Conservation (phyloP, 2,329 filamentous ascomycete species). For the Periconia macrospinosa region DNA sequence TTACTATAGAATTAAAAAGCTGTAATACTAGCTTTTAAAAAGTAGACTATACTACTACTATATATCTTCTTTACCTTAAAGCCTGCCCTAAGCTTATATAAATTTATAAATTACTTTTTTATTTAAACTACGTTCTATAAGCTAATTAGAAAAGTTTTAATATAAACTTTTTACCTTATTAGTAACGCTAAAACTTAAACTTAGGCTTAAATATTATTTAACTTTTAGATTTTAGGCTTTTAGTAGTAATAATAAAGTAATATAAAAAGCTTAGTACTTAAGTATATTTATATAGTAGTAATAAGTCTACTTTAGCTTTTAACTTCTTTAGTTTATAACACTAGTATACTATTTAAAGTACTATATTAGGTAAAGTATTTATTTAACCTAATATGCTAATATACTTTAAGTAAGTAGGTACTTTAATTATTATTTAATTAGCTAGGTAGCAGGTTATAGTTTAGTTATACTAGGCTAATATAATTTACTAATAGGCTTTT, state of each 20-base stretch:
- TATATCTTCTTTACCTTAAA: conserved; percentile 8
- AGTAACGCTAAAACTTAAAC: conserved; percentile 13
- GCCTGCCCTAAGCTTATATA: conserved; percentile 4
- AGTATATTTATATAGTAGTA: conserved; percentile 4
- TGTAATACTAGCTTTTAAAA: conserved; percentile 5
- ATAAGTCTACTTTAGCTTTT: conserved; percentile 7
- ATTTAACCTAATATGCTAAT: conserved; percentile 2
- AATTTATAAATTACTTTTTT: conserved; percentile 1
- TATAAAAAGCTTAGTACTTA: conserved; percentile 11
- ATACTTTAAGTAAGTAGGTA: conserved; percentile 9
- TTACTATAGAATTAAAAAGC: conserved; percentile 5
- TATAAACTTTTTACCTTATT: conserved; percentile 1
- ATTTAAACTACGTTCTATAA: conserved; percentile 2
- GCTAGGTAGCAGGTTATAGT: conserved; percentile 7
- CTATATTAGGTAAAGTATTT: conserved; percentile 10
- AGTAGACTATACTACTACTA: conserved; percentile 6
- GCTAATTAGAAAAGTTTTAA: conserved; percentile 2
- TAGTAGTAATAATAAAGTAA: conserved; percentile 2
- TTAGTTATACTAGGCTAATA: conserved; percentile 7
- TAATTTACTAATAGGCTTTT: conserved; percentile 6
- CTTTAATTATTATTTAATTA: conserved; percentile 2
- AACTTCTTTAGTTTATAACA: conserved; percentile 6
- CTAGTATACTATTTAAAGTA: conserved; percentile 10
- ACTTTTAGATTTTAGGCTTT: conserved; percentile 7
- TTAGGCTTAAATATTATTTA: conserved; percentile 6